Conservation (phyloP, 2,329 filamentous ascomycete genomes). For the Triangularia verruculosa region DNA sequence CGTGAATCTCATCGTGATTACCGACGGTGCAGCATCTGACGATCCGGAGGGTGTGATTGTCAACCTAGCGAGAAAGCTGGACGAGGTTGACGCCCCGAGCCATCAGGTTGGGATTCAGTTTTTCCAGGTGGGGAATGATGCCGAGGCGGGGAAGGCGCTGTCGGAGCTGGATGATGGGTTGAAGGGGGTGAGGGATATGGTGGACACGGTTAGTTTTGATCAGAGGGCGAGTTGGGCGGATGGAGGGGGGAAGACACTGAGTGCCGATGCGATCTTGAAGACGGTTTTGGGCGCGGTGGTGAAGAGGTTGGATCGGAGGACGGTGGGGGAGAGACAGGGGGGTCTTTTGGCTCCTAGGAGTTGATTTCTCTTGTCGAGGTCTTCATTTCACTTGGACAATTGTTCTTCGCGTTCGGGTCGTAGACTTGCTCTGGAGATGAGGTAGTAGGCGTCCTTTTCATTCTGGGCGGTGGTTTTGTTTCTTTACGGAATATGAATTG, state of each 20-base stretch:
- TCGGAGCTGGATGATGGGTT: slow-evolving; percentile 73
- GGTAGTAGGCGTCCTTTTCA: no score
- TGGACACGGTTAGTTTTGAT: slow-evolving; percentile 81
- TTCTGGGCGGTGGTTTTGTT: no score
- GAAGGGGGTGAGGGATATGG: slow-evolving; percentile 72
- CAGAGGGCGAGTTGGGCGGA: slow-evolving; percentile 35
- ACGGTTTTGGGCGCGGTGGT: slow-evolving; percentile 76
- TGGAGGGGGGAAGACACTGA: slow-evolving; percentile 48
- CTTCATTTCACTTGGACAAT: no score
- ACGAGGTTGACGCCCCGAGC: slow-evolving; percentile 64
- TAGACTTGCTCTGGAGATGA: no score
- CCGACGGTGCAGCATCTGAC: slow-evolving; percentile 79
- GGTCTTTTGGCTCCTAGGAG: neutral
- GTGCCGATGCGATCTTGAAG: slow-evolving; percentile 73
- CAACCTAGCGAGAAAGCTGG: slow-evolving; percentile 65
- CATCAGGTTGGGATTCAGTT: slow-evolving; percentile 93
- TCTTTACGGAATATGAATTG: no score
- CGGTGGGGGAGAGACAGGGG: neutral
- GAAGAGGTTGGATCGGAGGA: slow-evolving; percentile 56
- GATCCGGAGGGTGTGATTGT: slow-evolving; percentile 72
- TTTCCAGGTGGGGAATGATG: slow-evolving; percentile 84
- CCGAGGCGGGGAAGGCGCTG: slow-evolving; percentile 61
- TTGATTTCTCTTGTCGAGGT: no score
- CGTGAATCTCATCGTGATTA: slow-evolving; percentile 87
- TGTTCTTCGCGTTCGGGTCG: no score